phyloP scores from a whole-genome alignment of 2,329 filamentous ascomycete genomes.

The Phialophora macrospora region DNA sequence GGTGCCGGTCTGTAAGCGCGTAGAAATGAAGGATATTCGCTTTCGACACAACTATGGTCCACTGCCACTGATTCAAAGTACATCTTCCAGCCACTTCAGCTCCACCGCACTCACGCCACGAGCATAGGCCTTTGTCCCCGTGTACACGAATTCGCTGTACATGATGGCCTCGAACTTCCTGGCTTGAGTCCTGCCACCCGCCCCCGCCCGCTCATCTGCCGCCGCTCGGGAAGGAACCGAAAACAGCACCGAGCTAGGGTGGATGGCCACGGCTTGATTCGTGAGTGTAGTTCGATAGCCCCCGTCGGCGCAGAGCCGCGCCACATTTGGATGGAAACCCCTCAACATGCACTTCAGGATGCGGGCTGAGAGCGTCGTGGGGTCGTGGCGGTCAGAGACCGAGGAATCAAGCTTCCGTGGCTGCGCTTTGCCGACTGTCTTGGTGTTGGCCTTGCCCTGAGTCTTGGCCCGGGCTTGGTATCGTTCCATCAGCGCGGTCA shows the following conservation, averaged over 20 bases:
- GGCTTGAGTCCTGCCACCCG: conserved; percentile 9
- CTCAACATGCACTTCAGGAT: conserved; percentile 64
- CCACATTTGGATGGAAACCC: conserved; percentile 66
- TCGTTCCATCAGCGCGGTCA: conserved; percentile 32
- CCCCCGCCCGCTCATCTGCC: conserved; percentile 1
- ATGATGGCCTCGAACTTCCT: conserved; percentile 56
- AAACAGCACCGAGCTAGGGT: conserved; percentile 45
- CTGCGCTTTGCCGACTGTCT: conserved; percentile 1
- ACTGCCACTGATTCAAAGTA: background rate
- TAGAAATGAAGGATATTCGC: background rate
- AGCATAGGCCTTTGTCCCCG: conserved; percentile 65
- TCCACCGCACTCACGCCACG: conserved; percentile 66
- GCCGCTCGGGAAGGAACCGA: conserved; percentile 13
- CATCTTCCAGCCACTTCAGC: conserved; percentile 60
- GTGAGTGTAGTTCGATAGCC: conserved; percentile 66
- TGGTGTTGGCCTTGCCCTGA: conserved; percentile 8
- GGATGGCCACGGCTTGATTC: conserved; percentile 67
- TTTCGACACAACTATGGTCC: background rate
- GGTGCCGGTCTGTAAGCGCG: background rate
- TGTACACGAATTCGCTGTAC: conserved; percentile 70
- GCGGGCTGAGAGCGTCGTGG: conserved; percentile 52
- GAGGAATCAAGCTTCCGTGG: conserved; percentile 4
- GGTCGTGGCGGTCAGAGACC: conserved; percentile 36
- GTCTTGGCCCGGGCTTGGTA: conserved; percentile 9
- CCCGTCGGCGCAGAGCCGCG: conserved; percentile 41